Percentiles rank a stretch among this genome's conserved stretches.
Evolutionary conservation across 2,329 filamentous ascomycete genomes (phyloP).

Genomic region (Trichoderma semiorbis): DNA sequence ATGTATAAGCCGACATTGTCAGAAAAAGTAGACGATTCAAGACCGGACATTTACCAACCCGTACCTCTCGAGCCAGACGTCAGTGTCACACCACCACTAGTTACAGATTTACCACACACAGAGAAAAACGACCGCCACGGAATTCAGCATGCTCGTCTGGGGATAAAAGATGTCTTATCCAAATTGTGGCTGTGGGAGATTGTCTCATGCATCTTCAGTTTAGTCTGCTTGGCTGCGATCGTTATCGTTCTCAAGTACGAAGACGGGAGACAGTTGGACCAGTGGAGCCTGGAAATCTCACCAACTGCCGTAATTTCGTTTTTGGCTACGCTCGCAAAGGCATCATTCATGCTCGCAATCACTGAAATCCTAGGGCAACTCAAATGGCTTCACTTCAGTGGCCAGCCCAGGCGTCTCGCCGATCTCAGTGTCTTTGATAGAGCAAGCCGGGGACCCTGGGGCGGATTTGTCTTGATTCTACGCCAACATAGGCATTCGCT

Average conservation of each 20-base stretch:
- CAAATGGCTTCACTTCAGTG: background rate
- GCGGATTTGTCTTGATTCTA: background rate
- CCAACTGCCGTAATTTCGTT: background rate
- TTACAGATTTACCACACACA: background rate
- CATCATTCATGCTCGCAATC: background rate
- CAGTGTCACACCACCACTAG: background rate
- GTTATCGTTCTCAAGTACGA: background rate
- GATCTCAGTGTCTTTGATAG: background rate
- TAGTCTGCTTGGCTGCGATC: background rate
- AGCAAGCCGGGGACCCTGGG: background rate
- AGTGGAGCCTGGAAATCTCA: background rate
- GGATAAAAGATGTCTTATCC: background rate
- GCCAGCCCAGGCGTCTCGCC: background rate
- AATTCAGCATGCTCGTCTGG: background rate
- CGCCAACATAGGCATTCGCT: background rate
- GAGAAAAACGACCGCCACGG: background rate
- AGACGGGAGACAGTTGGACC: background rate
- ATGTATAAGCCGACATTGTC: background rate
- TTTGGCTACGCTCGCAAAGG: background rate
- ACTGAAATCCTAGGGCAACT: background rate
- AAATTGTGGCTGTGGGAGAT: background rate
- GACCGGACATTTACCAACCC: background rate
- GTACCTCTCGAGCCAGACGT: background rate
- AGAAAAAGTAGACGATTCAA: background rate
- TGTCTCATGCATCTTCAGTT: background rate